Evolutionary conservation across 305 asterid species (phyloP), one percentile per base, ranked within the genome.

Genomic region (Stenogyne calaminthoides): DNA sequence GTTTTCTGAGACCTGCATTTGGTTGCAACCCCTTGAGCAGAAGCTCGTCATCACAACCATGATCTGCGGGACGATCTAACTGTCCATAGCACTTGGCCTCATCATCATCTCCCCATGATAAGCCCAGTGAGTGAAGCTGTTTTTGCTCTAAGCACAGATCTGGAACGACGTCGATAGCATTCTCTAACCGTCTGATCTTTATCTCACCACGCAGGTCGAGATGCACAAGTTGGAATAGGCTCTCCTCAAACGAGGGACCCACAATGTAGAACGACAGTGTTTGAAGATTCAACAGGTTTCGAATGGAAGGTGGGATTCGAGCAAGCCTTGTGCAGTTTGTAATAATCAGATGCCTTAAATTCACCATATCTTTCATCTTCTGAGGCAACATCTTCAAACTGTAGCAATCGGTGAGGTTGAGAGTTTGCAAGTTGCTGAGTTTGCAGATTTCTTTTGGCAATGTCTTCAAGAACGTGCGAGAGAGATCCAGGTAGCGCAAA

Each of bases 181-280:
- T 67, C 63, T 67, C 72, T 36, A 67, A 34, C 2, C 12, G 49
- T 52, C 72, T 32, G 29, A 67, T 51, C 14, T 67, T 67, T 6
- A 67, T 10, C 63, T 67, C 72, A 0, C 62, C 72, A 12, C 62
- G 71, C n/a, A 67, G 59, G 44, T 67, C 71, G 7, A 67, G 46
- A 46, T 67, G 71, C 60, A 67, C 60, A 9, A 67, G 71, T 9
- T 67, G 71, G 9, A 67, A 67, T 7, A 67, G 71, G 71, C 59
- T 67, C 71, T 67, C 71, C 47, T 67, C 60, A 2, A 67, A 67
- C 1, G 60, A 47, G 29, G 44, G 60, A 0, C 72, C 62, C 49
- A 67, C 72, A 51, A 51, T 67, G 62, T 51, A 67, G 72, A 67
- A 67, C 19, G 71, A 67, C 60, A 67, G 71, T 10, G 71, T 49